Evolutionary conservation across 345 rosid species (phyloP).

Genomic region (Lepidium aucheri): DNA sequence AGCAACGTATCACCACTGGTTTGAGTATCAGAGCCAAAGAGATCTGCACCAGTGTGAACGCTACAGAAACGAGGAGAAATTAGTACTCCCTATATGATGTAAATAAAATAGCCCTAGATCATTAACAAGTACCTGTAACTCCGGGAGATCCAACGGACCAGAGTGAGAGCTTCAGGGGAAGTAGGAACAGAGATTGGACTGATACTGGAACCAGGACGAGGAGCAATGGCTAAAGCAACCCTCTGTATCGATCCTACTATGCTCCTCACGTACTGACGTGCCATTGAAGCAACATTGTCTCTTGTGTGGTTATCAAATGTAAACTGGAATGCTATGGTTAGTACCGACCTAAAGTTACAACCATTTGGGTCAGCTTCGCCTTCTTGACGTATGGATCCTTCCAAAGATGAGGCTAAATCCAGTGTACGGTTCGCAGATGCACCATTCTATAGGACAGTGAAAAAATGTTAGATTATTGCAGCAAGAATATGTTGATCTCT

Average conservation of each 20-base stretch:
- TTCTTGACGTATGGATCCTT: conserved; percentile 48
- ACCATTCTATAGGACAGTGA: conserved; percentile 42
- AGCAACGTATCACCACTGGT: conserved; percentile 54
- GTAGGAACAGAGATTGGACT: conserved; percentile 61
- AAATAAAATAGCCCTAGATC: background rate
- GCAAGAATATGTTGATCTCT: background rate
- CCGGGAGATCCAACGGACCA: conserved; percentile 69
- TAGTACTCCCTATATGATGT: background rate
- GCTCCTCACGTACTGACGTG: conserved; percentile 83
- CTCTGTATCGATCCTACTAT: conserved; percentile 93
- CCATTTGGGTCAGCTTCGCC: conserved; percentile 46
- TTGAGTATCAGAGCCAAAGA: conserved; percentile 42
- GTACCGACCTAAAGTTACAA: conserved; percentile 69
- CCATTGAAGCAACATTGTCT: conserved; percentile 92
- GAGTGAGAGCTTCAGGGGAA: conserved; percentile 88
- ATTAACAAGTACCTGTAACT: conserved; percentile 62
- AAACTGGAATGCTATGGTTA: conserved; percentile 93
- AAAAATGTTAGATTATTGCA: background rate
- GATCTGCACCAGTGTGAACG: conserved; percentile 62
- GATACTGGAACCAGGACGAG: conserved; percentile 38
- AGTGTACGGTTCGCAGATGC: conserved; percentile 61
- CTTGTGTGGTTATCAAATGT: conserved; percentile 70
- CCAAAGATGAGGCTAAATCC: conserved; percentile 89
- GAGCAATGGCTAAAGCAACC: conserved; percentile 93
- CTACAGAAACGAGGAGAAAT: conserved; percentile 17